Base-by-base conservation (phyloP, 169 alveolate genomes). In the Plasmodium falciparum region DNA sequence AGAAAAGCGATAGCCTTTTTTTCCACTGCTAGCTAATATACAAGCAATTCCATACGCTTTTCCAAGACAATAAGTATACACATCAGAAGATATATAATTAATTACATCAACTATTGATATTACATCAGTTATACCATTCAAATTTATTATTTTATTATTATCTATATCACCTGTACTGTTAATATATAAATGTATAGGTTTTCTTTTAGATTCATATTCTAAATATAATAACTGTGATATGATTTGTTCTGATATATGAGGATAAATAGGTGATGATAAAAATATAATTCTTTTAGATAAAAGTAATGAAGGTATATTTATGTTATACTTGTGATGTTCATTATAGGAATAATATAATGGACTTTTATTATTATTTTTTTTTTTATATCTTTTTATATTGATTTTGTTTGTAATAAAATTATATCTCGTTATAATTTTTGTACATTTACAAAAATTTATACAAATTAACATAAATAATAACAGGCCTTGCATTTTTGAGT, bases 21-120 rank as follows among this genome's bases (percentile, higher is more conserved):
- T 88, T 22, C 96, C 96, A 29, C 94, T 86, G 24, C 94, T 88
- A 45, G 93, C 91, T 74, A 93, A 73, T 49, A 92, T 56, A 29
- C 95, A 93, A n/a, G 94, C 89, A 45, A 94, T 86, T 0, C 96
- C 96, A 70, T 91, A 93, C 4, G 96, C 95, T 91, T 93, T 78
- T n/a, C 65, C 72, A 52, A 67, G 49, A n/a, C 88, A 76, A 20
- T 45, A 73, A 11, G 85, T 66, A 39, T 69, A 71, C 52, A 71
- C 72, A 74, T 66, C 88, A 15, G 86, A 74, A 22, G 74, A 59
- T 13, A 85, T 63, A 29, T 90, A 93, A 76, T 89, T 89, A 66
- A 93, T 93, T 66, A 93, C 96, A 73, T 93, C 96, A 6, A 91
- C 90, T 3, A 93, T 93, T 65, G 90, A 89, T 83, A 93, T 80